Base-by-base conservation (phyloP, 768 basidiomycete species). In the Termitomyces sp. region DNA sequence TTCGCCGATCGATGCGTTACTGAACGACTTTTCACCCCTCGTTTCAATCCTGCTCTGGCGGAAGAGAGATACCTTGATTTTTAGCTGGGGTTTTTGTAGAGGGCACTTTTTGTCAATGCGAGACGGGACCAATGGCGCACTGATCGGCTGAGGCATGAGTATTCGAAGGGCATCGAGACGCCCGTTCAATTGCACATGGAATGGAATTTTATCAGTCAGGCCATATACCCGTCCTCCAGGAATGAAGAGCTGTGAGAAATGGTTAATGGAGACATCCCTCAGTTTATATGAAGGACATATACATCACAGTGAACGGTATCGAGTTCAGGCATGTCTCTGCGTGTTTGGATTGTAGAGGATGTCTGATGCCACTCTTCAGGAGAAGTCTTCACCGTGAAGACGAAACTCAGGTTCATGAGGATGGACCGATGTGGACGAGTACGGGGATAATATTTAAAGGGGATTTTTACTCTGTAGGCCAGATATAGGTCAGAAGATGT, bases 361-460 rank as follows among this genome's bases (percentile, higher is more conserved):
- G 68, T 78, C 68, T 81, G 87, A 68, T 72, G 76, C 86, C 86
- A 90, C 66, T 90, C 88, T 68, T 88, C 88, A 7, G 89, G 87
- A 1, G 79, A 75, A 0, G 78, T 74, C 68, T 89, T 90, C 58
- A 90, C 70, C 1, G 82, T 79, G 0, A 81, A 80, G 63, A 87
- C 77, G 68, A 90, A 86, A 22, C 78, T 73, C 0, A 78, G 73
- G 13, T 73, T 72, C 2, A 77, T 70, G 16, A 84, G 67, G 44
- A 87, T 82, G 4, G 88, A 83, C 16, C 80, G 76, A 58, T 77
- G 76, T 0, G 89, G 80, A 16, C 84, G 80, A 56, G 78, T 78
- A 50, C 81, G 81, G 11, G 87, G 88, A 48, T 61, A 64, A 64
- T 89, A 88, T 4, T 70, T 68, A 57, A 90, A 76, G 2, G 81